A percentile compares a stretch with the other conserved stretches of the same genome.
Evolutionary conservation across 805 yeast species (phyloP).

Genomic region (Kazachstania psychrophila): DNA sequence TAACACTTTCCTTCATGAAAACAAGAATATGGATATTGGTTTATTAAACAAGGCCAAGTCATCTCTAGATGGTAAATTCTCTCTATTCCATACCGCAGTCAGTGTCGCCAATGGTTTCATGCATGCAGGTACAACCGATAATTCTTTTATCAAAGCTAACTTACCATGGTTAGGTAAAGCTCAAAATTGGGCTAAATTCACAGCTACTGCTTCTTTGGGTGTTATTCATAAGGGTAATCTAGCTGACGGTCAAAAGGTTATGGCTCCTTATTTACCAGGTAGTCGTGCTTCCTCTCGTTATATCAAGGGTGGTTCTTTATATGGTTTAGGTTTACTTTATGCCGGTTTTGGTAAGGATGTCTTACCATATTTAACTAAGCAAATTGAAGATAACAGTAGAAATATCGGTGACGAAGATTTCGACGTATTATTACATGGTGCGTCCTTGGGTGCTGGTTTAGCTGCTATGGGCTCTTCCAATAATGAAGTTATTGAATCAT

Average conservation of each 20-base stretch:
- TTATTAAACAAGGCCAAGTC: slow-evolving; percentile 75
- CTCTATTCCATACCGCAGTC: slow-evolving; percentile 91
- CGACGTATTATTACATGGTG: slow-evolving; percentile 89
- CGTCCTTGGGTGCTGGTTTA: slow-evolving; percentile 88
- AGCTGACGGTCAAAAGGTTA: slow-evolving; percentile 76
- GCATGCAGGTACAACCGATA: slow-evolving; percentile 95
- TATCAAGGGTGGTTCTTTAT: slow-evolving; percentile 91
- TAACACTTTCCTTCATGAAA: slow-evolving; percentile 75
- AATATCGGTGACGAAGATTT: slow-evolving; percentile 56
- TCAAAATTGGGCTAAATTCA: slow-evolving; percentile 95
- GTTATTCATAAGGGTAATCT: slow-evolving; percentile 93
- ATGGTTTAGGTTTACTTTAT: slow-evolving; percentile 85
- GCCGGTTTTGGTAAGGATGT: slow-evolving; percentile 94
- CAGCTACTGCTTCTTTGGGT: slow-evolving; percentile 96
- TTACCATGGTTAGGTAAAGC: slow-evolving; percentile 96
- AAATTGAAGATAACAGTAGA: slow-evolving; percentile 53
- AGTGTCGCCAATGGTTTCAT: slow-evolving; percentile 90
- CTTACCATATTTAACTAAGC: slow-evolving; percentile 65
- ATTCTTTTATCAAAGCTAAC: slow-evolving; percentile 80
- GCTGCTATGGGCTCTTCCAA: slow-evolving; percentile 92
- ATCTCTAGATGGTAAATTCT: slow-evolving; percentile 79
- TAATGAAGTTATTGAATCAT: slow-evolving; percentile 64
- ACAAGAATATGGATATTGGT: slow-evolving; percentile 78
- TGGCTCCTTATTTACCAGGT: slow-evolving; percentile 88
- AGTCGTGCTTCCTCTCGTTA: slow-evolving; percentile 59